phyloP scores from a whole-genome alignment of 331 rosid genomes.

The Acacia concinna region DNA sequence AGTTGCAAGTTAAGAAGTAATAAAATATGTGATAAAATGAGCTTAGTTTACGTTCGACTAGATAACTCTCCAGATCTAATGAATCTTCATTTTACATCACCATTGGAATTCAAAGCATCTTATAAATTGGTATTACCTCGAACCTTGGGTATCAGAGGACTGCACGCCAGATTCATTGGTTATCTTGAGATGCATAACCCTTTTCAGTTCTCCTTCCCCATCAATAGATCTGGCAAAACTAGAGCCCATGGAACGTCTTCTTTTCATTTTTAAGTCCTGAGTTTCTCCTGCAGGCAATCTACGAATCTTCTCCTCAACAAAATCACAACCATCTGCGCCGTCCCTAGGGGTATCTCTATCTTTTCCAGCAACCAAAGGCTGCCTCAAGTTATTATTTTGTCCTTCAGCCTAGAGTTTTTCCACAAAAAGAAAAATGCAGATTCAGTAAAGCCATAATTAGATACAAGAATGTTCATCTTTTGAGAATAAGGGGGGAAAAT shows the following conservation, averaged over 20 bases:
- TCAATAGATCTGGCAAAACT: constrained; percentile 58
- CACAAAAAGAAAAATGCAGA: constrained; percentile 11
- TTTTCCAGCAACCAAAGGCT: constrained; percentile 54
- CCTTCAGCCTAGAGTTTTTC: constrained; percentile 61
- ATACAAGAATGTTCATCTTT: background rate
- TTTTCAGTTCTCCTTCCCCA: constrained; percentile 68
- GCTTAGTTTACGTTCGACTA: constrained; percentile 1
- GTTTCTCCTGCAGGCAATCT: constrained; percentile 72
- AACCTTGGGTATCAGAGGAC: constrained; percentile 61
- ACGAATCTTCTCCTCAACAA: constrained; percentile 73
- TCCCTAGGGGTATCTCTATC: constrained; percentile 64
- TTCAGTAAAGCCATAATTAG: constrained; percentile 1
- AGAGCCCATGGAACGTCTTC: constrained; percentile 70
- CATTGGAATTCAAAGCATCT: constrained; percentile 25
- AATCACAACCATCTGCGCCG: constrained; percentile 61
- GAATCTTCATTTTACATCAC: constrained; percentile 2
- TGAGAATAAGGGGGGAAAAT: background rate
- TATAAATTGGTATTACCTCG: constrained; percentile 51
- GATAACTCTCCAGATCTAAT: background rate
- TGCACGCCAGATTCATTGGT: constrained; percentile 54
- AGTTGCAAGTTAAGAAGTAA: background rate
- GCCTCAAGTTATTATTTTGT: constrained; percentile 56
- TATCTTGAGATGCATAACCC: constrained; percentile 58
- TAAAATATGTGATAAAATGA: background rate
- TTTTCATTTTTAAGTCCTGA: constrained; percentile 76